A percentile compares a stretch with the other conserved stretches of the same genome.
Evolutionary conservation across 2,329 filamentous ascomycete species (phyloP).

Genomic region (Botryosphaeria dothidea): DNA sequence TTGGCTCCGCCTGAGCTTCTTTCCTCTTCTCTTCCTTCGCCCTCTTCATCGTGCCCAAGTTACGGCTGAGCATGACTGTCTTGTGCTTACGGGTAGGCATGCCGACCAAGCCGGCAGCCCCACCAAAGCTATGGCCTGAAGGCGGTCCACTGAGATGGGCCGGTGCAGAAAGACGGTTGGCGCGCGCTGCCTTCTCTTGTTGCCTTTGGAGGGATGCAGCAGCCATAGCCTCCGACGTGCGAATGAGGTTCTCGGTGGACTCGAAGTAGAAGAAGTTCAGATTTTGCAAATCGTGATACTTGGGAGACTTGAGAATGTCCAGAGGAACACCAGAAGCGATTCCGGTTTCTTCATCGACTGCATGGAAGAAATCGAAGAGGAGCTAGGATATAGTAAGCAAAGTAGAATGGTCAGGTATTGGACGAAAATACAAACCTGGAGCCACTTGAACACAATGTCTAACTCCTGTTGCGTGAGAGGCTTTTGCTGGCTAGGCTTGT

Average conservation of each 20-base stretch:
- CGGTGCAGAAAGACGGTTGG: constrained; percentile 70
- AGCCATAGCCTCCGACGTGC: constrained; percentile 95
- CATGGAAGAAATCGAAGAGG: constrained; percentile 93
- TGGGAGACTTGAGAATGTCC: constrained; percentile 91
- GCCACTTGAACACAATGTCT: constrained; percentile 93
- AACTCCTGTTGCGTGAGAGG: constrained; percentile 84
- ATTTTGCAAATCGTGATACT: constrained; percentile 95
- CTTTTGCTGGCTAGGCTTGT: constrained; percentile 86
- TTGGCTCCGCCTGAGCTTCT: constrained; percentile 93
- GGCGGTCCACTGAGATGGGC: constrained; percentile 46
- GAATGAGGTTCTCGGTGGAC: constrained; percentile 83
- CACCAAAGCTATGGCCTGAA: constrained; percentile 50
- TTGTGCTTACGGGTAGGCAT: constrained; percentile 54
- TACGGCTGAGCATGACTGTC: constrained; percentile 86
- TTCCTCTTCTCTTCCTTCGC: constrained; percentile 95
- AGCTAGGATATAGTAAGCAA: constrained; percentile 44
- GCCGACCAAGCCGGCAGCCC: constrained; percentile 61
- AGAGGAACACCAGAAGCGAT: constrained; percentile 85
- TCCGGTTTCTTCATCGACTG: constrained; percentile 78
- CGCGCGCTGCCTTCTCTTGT: constrained; percentile 57
- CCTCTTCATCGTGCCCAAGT: constrained; percentile 92
- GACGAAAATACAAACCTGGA: constrained; percentile 53
- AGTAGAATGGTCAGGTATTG: not conserved
- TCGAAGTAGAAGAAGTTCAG: constrained; percentile 99
- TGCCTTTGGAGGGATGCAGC: constrained; percentile 79